Evolutionary conservation across 2,329 filamentous ascomycete species (phyloP).

Genomic region (Daldinia sp.): DNA sequence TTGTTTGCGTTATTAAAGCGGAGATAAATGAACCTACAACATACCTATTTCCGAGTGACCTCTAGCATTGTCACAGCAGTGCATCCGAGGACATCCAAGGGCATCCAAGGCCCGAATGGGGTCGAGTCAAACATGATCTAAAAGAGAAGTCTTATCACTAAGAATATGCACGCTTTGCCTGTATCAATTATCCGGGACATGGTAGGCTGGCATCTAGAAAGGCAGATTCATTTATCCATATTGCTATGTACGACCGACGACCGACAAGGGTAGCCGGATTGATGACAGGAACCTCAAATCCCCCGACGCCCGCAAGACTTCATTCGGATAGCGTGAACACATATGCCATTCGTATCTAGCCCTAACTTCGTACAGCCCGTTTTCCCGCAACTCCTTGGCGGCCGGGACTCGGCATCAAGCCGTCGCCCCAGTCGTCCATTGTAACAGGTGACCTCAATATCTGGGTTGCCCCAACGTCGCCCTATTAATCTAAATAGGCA

Average conservation of each 20-base stretch:
- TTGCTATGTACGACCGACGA: conserved; percentile 13
- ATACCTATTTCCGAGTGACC: neutral
- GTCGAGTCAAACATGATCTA: neutral
- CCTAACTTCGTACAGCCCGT: neutral
- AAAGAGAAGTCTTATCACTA: neutral
- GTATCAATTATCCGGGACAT: conserved; percentile 20
- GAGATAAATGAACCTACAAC: too few relatives aligned
- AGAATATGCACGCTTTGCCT: conserved; percentile 13
- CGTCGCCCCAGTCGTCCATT: conserved; percentile 6
- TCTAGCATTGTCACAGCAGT: neutral
- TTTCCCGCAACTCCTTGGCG: neutral
- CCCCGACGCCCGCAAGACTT: conserved; percentile 9
- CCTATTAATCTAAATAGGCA: conserved; percentile 5
- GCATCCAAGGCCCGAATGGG: neutral
- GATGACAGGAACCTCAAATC: conserved; percentile 3
- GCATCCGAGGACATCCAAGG: too few relatives aligned
- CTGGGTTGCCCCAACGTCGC: neutral
- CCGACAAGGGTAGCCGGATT: conserved; percentile 9
- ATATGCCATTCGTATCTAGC: neutral
- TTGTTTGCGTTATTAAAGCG: too few relatives aligned
- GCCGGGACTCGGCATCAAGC: conserved; percentile 16
- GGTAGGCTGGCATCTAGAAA: conserved; percentile 15
- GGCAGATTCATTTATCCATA: conserved; percentile 27
- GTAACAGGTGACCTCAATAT: conserved; percentile 7
- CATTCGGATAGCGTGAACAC: conserved; percentile 13